Conservation (phyloP, 139 green algal species). For the Coelastrella sp. region DNA sequence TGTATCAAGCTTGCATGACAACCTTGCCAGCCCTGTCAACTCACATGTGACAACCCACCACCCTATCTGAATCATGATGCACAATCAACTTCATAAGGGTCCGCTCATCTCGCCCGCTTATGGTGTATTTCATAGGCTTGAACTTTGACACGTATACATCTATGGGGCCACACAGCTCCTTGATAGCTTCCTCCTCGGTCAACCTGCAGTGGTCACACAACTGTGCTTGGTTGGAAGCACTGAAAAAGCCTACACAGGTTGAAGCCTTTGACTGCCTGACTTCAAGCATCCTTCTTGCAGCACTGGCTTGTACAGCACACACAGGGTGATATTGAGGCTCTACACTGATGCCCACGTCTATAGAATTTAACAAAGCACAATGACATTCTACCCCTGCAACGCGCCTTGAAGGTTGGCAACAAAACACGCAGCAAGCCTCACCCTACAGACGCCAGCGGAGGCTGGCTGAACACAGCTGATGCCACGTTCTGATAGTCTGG, state of each 20-base stretch:
- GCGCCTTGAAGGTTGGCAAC: too few species aligned
- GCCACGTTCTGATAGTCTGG: conserved; percentile 85
- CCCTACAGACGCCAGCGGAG: conserved; percentile 87
- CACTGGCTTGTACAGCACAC: too few species aligned
- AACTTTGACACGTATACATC: conserved; percentile 89
- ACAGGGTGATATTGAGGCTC: too few species aligned
- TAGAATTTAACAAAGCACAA: background rate
- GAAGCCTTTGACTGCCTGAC: too few species aligned
- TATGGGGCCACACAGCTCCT: conserved; percentile 74
- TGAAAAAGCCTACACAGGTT: too few species aligned
- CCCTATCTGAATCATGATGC: conserved; percentile 79
- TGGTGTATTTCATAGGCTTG: conserved; percentile 92
- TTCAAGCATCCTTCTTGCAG: too few species aligned
- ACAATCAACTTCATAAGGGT: conserved; percentile 91
- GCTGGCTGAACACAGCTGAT: conserved; percentile 87
- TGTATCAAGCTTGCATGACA: too few species aligned
- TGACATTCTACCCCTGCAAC: too few species aligned
- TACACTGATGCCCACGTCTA: background rate
- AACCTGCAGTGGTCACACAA: conserved; percentile 50
- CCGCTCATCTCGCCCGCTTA: conserved; percentile 83
- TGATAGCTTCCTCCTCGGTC: conserved; percentile 87
- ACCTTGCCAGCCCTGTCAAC: background rate
- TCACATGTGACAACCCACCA: conserved; percentile 94
- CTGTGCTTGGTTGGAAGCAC: too few species aligned
- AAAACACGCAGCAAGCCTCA: background rate